A percentile compares a stretch with the other conserved stretches of the same genome.
phyloP scores from a whole-genome alignment of 225 moss, liverwort and hornwort species.

The Takakia lepidozioides region DNA sequence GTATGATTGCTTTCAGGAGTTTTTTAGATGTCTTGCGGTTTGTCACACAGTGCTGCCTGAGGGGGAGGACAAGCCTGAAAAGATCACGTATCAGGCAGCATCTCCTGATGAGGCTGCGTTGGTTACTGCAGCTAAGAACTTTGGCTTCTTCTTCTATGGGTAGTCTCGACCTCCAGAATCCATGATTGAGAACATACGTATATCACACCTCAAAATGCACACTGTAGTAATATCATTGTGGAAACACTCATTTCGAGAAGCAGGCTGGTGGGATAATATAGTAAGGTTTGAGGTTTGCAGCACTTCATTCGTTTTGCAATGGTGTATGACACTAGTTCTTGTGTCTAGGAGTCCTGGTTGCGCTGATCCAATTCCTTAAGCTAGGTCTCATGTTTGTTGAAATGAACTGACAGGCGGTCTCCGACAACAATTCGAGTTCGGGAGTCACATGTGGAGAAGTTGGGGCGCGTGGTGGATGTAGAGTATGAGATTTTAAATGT shows the following conservation, averaged over 20 bases:
- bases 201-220: too few species aligned
- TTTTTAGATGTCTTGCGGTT: constrained; percentile 88
- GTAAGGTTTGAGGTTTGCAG: too few species aligned
- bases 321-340: not conserved
- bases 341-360: not conserved
- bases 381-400: too few species aligned
- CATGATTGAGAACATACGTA: too few species aligned
- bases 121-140: constrained; percentile 84
- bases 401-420: constrained; percentile 50
- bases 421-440: constrained; percentile 87
- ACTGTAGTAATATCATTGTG: too few species aligned
- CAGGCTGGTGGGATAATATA: too few species aligned
- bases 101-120: constrained; percentile 95
- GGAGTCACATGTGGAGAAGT: constrained; percentile 83
- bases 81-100: constrained; percentile 85
- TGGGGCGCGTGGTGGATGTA: constrained; percentile 59
- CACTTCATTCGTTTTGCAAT: too few species aligned
- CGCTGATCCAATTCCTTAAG: not conserved
- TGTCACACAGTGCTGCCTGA: constrained; percentile 96
- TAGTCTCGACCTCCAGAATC: constrained; percentile 16
- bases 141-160: constrained; percentile 93
- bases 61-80: constrained; percentile 83
- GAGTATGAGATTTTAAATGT: constrained; percentile 91
- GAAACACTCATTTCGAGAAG: too few species aligned
- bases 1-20: constrained; percentile 57